phyloP scores from a whole-genome alignment of 176 grass and related monocot genomes.

The Lolium rigidum region DNA sequence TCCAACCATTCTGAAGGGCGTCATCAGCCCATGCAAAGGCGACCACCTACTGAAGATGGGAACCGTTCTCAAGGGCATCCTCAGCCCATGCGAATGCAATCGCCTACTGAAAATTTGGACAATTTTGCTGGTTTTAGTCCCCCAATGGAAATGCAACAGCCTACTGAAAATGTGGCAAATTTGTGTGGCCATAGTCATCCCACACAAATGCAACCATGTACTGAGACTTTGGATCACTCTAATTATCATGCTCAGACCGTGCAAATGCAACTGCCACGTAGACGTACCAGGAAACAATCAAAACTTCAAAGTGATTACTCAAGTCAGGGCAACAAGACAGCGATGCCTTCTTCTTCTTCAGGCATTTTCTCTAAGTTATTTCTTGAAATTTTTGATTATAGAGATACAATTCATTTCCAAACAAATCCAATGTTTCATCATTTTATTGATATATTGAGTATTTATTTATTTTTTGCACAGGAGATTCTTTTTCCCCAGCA shows the following conservation, averaged over 20 bases:
- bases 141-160: background rate
- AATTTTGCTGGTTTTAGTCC: background rate
- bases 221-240: background rate
- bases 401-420: background rate
- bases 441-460: slow-evolving; percentile 7
- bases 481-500: background rate
- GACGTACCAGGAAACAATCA: background rate
- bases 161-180: background rate
- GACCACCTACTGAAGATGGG: background rate
- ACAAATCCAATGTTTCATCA: background rate
- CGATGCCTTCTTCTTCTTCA: too few relatives aligned
- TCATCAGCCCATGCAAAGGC: background rate
- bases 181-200: background rate
- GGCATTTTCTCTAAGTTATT: background rate
- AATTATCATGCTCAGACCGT: background rate
- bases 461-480: background rate
- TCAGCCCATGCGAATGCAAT: slow-evolving; percentile 18
- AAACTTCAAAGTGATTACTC: slow-evolving; percentile 12
- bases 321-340: background rate
- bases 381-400: background rate
- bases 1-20: background rate
- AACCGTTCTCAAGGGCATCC: background rate
- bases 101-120: background rate
- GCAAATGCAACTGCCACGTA: background rate
- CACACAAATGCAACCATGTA: background rate